Evolutionary conservation across 1,284 basidiomycete species (phyloP).

Genomic region (Boletus sp.): DNA sequence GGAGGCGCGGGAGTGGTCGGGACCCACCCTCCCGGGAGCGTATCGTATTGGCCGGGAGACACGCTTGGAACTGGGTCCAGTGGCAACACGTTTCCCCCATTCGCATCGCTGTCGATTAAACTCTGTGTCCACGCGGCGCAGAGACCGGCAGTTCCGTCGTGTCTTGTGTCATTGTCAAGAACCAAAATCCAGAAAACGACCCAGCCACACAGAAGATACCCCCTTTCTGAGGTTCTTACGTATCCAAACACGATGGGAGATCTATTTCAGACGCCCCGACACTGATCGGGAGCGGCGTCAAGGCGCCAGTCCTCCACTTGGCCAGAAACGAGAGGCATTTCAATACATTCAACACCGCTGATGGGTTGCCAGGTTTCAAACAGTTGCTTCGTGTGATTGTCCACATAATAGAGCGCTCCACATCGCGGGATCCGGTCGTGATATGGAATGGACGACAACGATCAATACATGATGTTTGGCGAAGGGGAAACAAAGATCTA

Average conservation of each 20-base stretch:
- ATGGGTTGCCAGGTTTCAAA: conserved; percentile 8
- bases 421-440: conserved; percentile 1
- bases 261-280: conserved; percentile 6
- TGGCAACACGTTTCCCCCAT: neutral
- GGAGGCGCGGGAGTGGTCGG: neutral
- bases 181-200: neutral
- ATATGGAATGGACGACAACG: conserved; percentile 2
- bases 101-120: neutral
- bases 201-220: neutral
- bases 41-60: neutral
- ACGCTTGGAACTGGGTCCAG: neutral
- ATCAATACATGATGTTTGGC: conserved; percentile 2
- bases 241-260: neutral
- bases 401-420: neutral
- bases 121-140: conserved; percentile 1
- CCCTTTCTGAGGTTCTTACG: conserved; percentile 6
- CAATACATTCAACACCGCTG: neutral
- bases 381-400: conserved; percentile 1
- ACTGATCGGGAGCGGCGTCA: conserved; percentile 9
- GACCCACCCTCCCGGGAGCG: neutral
- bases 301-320: conserved; percentile 2
- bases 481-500: conserved; percentile 1
- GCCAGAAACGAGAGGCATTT: neutral
- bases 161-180: neutral
- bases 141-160: neutral